Evolutionary conservation across 2,329 filamentous ascomycete species (phyloP), one percentile per base, ranked within the genome.

Genomic region (Myriosclerotinia duriaeana): DNA sequence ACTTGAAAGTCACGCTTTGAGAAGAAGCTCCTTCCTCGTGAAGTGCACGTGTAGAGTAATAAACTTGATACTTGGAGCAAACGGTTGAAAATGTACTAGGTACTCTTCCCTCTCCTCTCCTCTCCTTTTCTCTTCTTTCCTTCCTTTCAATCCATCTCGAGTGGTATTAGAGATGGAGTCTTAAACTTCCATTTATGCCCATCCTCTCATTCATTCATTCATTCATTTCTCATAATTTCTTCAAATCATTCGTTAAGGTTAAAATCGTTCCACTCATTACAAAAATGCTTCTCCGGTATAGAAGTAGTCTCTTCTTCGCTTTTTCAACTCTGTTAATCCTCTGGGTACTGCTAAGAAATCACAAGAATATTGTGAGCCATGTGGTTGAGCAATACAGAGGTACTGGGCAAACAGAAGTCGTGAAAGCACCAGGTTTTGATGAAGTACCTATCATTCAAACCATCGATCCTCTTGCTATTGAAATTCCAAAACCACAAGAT

Each of bases 261-360:
- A 17, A 17, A 9, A 0, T 30, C 20, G 17, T 36, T 34, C 1
- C 20, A 2, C 20, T 38, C 14, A 2, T 60, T 60, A 11, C 20
- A 12, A 14, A 59, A 1, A 65, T 65, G 63, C 44, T 65, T 65
- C 30, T 60, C 9, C 42, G 63, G 20, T 26, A 65, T 42, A 65
- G 63, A 44, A 36, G 54, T 53, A 50, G 42, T 52, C 44, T 59
- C 36, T 65, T 65, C 53, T 59, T 42, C 14, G 44, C 63, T 6
- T 15, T 22, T 34, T 53, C 53, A 14, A 46, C 17, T 8, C 9
- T 65, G 6, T 22, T 60, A 17, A 22, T 65, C 7, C 14, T 65
- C 20, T 65, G 63, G 63, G 17, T 58, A 5, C 34, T 65, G 63
- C 20, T 65, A 17, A 53, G 53, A 52, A 58, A 65, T 4, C 34